These are phyloP conservation scores for Parastagonospora avenae DNA, from an alignment of 2,329 filamentous ascomycete genomes.

Conservation along the genomic window DNA sequence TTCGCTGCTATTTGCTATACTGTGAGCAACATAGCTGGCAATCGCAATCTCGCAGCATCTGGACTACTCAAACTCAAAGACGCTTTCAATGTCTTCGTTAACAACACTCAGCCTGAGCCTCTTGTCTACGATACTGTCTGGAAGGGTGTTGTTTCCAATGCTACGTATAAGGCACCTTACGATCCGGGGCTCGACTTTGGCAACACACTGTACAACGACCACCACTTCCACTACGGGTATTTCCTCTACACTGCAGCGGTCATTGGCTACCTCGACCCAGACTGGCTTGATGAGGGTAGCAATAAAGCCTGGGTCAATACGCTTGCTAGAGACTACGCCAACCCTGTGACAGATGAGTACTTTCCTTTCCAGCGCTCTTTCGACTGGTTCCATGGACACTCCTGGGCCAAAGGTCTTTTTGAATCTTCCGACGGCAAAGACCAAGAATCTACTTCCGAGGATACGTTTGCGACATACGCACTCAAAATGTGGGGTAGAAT, in stretches of 20 bases:
- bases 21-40: conserved; percentile 63
- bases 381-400: conserved; percentile 92
- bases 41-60: conserved; percentile 58
- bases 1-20: conserved; percentile 55
- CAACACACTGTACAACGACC: conserved; percentile 80
- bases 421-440: conserved; percentile 78
- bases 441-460: conserved; percentile 91
- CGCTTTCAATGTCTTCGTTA: conserved; percentile 56
- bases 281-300: conserved; percentile 66
- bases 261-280: conserved; percentile 78
- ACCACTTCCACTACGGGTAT: conserved; percentile 77
- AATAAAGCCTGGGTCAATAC: conserved; percentile 85
- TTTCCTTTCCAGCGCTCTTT: conserved; percentile 78
- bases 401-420: conserved; percentile 86
- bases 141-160: conserved; percentile 83
- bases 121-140: conserved; percentile 66
- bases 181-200: conserved; percentile 72
- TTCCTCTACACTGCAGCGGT: conserved; percentile 87
- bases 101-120: conserved; percentile 55
- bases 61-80: conserved; percentile 58
- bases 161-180: conserved; percentile 58
- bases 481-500: conserved; percentile 93
- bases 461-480: conserved; percentile 85
- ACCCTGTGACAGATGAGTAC: conserved; percentile 69
- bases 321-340: conserved; percentile 82